Evolutionary conservation across 225 moss, liverwort and hornwort genomes (phyloP).

Genomic region (Polytrichum commune): DNA sequence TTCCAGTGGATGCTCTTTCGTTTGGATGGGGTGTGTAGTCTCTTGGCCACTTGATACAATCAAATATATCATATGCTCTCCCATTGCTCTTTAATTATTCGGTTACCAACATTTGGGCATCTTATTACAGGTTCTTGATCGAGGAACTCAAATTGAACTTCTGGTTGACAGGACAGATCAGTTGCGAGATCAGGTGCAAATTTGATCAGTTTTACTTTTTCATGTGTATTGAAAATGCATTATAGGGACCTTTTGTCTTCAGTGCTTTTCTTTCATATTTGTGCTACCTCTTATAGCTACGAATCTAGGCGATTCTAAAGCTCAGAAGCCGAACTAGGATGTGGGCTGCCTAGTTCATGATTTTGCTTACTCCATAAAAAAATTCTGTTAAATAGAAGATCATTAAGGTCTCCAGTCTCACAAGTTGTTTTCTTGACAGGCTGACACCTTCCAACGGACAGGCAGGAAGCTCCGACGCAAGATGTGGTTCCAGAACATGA

Average conservation of each 20-base stretch:
- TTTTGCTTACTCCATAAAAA: too few relatives aligned
- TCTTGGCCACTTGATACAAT: background rate
- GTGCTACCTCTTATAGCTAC: too few relatives aligned
- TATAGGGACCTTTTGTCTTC: background rate
- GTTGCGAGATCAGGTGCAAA: conserved; percentile 77
- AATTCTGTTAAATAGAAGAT: too few relatives aligned
- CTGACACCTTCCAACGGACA: conserved; percentile 59
- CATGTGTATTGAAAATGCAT: background rate
- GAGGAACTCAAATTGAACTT: conserved; percentile 97
- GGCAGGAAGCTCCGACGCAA: conserved; percentile 58
- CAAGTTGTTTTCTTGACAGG: conserved; percentile 19
- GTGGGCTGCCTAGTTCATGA: background rate
- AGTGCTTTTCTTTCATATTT: background rate
- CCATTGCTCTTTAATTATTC: background rate
- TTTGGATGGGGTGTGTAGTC: background rate
- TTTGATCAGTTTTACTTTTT: background rate
- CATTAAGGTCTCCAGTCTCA: too few relatives aligned
- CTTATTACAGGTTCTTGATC: conserved; percentile 80
- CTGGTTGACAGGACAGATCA: conserved; percentile 98
- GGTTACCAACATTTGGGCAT: too few relatives aligned
- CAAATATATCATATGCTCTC: background rate
- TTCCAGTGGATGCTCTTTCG: background rate
- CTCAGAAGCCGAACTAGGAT: too few relatives aligned
- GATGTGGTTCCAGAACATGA: conserved; percentile 76
- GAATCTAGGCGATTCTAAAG: too few relatives aligned